A percentile compares a stretch with the other conserved stretches of the same genome.
phyloP scores from a whole-genome alignment of 495 filamentous ascomycete species.

The Penicillium parvum region DNA sequence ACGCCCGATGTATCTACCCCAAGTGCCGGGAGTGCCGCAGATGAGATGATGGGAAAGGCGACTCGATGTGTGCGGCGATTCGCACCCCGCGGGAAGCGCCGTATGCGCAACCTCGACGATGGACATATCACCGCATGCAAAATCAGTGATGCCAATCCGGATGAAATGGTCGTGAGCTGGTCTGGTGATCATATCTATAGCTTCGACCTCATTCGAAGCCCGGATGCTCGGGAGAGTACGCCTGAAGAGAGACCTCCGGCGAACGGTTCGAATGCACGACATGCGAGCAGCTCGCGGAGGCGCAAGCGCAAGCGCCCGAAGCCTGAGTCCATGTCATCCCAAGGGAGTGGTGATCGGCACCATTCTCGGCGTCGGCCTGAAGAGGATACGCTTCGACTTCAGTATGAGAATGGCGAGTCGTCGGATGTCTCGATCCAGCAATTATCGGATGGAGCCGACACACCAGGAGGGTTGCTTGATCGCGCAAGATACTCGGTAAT shows the following conservation, averaged over 20 bases:
- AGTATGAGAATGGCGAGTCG: constrained; percentile 60
- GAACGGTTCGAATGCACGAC: constrained; percentile 15
- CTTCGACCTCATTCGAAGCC: constrained; percentile 63
- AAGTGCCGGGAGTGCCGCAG: constrained; percentile 38
- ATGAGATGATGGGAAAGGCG: constrained; percentile 56
- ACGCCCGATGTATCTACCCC: constrained; percentile 30
- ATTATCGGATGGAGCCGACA: constrained; percentile 25
- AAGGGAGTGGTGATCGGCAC: constrained; percentile 38
- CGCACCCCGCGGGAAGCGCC: constrained; percentile 55
- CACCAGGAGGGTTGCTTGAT: constrained; percentile 31
- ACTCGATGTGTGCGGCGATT: constrained; percentile 69
- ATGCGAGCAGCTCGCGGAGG: constrained; percentile 35
- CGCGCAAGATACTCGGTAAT: constrained; percentile 41
- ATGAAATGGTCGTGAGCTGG: constrained; percentile 73
- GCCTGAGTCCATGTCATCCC: constrained; percentile 39
- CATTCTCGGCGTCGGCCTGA: constrained; percentile 39
- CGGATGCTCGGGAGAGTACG: constrained; percentile 47
- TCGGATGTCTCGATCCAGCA: constrained; percentile 48
- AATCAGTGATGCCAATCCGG: constrained; percentile 72
- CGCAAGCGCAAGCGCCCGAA: constrained; percentile 58
- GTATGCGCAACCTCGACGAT: constrained; percentile 49
- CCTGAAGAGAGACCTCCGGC: constrained; percentile 8
- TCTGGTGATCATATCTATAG: constrained; percentile 71
- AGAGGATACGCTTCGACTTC: constrained; percentile 45
- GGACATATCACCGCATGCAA: constrained; percentile 75